Percentiles rank a stretch among this genome's conserved stretches.
phyloP scores from a whole-genome alignment of 305 asterid genomes.

The Fraxinus floribunda region DNA sequence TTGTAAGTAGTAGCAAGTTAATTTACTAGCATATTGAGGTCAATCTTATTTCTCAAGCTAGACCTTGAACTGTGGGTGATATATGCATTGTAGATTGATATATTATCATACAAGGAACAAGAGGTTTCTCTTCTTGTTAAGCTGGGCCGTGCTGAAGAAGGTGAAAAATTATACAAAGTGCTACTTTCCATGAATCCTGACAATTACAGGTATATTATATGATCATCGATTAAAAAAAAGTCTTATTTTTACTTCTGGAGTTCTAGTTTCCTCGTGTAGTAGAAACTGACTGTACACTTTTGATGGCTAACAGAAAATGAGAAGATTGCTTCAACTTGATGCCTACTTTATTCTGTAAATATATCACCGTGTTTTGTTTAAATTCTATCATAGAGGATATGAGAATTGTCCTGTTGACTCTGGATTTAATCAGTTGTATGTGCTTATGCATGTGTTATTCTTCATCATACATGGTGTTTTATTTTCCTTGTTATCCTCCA shows the following conservation, averaged over 20 bases:
- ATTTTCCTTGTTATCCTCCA: not conserved
- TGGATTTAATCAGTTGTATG: not conserved
- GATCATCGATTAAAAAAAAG: not conserved
- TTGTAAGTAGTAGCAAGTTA: slow-evolving; percentile 53
- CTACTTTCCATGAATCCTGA: slow-evolving; percentile 60
- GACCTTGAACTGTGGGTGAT: slow-evolving; percentile 9
- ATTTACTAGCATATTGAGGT: slow-evolving; percentile 11
- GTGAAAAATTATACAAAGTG: slow-evolving; percentile 39
- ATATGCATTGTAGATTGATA: slow-evolving; percentile 41
- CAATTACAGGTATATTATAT: slow-evolving; percentile 42
- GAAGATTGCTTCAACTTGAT: not conserved
- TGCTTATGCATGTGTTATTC: not conserved
- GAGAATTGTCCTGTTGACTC: not conserved
- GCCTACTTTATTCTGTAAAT: not conserved
- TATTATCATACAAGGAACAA: slow-evolving; percentile 47
- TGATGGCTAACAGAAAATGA: not conserved
- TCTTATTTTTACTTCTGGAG: not conserved
- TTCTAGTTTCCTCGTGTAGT: not conserved
- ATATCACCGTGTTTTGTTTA: not conserved
- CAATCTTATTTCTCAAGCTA: not conserved
- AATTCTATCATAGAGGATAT: not conserved
- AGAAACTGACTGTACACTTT: not conserved
- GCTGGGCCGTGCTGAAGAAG: slow-evolving; percentile 46
- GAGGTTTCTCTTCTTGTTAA: slow-evolving; percentile 48
- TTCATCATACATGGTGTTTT: not conserved